Evolutionary conservation across 495 filamentous ascomycete species (phyloP).

Genomic region (Podospora pseudocomata): DNA sequence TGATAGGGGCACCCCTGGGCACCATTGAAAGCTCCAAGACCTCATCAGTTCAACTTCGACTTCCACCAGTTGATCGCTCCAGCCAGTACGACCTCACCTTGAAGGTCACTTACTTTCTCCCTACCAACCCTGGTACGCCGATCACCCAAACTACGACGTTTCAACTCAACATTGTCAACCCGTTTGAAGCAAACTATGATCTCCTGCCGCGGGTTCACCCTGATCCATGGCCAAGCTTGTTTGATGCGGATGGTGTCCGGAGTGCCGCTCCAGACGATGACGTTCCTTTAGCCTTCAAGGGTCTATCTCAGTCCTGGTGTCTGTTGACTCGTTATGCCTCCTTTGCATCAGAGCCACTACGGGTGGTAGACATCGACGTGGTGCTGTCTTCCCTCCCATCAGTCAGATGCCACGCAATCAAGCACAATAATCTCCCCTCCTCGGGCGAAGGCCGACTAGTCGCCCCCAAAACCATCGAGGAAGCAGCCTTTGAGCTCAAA

Average conservation of each 20-base stretch:
- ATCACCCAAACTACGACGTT: conserved; percentile 67
- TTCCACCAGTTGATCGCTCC: conserved; percentile 51
- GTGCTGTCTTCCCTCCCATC: conserved; percentile 51
- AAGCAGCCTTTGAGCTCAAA: conserved; percentile 66
- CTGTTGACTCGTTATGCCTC: conserved; percentile 68
- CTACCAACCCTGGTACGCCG: conserved; percentile 78
- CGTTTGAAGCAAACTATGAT: conserved; percentile 87
- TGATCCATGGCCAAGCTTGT: conserved; percentile 81
- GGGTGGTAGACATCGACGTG: conserved; percentile 61
- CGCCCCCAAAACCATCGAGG: conserved; percentile 59
- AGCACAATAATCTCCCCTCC: conserved; percentile 27
- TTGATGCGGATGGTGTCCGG: conserved; percentile 49
- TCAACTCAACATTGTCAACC: conserved; percentile 67
- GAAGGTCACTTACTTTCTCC: conserved; percentile 68
- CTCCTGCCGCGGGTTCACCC: conserved; percentile 72
- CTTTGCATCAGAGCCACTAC: conserved; percentile 66
- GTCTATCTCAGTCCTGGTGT: conserved; percentile 77
- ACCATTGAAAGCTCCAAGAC: conserved; percentile 50
- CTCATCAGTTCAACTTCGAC: conserved; percentile 37
- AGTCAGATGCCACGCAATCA: conserved; percentile 37
- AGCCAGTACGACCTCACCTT: conserved; percentile 67
- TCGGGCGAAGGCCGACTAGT: conserved; percentile 35
- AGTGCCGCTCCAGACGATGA: conserved; percentile 7
- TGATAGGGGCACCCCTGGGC: conserved; percentile 36
- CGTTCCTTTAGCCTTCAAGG: conserved; percentile 36